phyloP scores from a whole-genome alignment of 2,329 filamentous ascomycete species.

The Botrytis byssoidea region DNA sequence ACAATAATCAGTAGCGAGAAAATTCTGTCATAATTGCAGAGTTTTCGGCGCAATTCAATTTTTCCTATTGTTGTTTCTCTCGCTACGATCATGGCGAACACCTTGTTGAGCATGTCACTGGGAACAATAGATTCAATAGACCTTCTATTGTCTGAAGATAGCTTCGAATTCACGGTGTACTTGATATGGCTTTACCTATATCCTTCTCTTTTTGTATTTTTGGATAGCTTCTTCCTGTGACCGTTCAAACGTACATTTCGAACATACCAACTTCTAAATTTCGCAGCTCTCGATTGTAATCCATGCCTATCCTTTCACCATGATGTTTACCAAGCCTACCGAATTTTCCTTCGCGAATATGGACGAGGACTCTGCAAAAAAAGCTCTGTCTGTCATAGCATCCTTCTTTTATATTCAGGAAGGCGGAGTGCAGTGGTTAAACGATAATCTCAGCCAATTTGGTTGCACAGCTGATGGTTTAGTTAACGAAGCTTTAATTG shows the following conservation, averaged over 20 bases:
- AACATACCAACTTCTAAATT: neutral
- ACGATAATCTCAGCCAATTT: neutral
- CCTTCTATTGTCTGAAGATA: neutral
- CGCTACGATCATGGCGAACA: neutral
- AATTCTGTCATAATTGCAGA: constrained; percentile 1
- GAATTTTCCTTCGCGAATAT: neutral
- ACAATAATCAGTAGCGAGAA: neutral
- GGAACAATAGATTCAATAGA: neutral
- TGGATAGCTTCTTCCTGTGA: neutral
- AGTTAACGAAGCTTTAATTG: constrained; percentile 1
- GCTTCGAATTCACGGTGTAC: neutral
- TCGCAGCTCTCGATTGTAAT: neutral
- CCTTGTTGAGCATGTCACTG: neutral
- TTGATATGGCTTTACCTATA: neutral
- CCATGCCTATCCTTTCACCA: neutral
- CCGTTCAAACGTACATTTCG: neutral
- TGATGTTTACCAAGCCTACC: neutral
- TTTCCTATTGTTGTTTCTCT: neutral
- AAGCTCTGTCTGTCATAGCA: neutral
- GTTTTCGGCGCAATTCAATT: neutral
- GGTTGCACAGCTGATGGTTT: constrained; percentile 8
- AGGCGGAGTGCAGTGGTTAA: neutral
- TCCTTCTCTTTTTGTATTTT: neutral
- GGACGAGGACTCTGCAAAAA: neutral
- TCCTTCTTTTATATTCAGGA: neutral